Evolutionary conservation across 768 basidiomycete genomes (phyloP).

Genomic region (Artomyces pyxidatus): DNA sequence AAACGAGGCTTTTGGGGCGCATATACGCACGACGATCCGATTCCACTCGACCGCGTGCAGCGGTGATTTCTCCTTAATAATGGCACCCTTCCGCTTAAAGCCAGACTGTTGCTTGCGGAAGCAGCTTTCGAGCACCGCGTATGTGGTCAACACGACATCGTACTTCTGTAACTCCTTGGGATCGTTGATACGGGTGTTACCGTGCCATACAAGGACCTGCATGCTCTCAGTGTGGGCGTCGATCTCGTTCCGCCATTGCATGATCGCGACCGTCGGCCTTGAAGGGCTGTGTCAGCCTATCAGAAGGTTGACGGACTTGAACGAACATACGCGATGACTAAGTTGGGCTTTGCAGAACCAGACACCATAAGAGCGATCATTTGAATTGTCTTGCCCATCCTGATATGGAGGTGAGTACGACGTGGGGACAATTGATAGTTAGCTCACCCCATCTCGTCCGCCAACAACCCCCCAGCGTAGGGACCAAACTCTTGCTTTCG

Average conservation of each 20-base stretch:
- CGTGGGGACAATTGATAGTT: no score
- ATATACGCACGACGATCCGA: constrained; percentile 55
- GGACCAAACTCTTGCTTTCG: constrained; percentile 78
- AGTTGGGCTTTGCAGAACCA: constrained; percentile 70
- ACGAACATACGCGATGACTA: constrained; percentile 84
- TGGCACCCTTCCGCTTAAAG: constrained; percentile 76
- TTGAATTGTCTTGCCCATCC: constrained; percentile 96
- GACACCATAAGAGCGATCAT: constrained; percentile 85
- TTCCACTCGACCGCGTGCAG: constrained; percentile 84
- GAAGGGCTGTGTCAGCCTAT: no score
- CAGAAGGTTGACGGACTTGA: no score
- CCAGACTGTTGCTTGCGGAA: constrained; percentile 92
- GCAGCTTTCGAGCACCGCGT: constrained; percentile 82
- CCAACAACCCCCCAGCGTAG: constrained; percentile 90
- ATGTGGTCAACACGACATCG: constrained; percentile 86
- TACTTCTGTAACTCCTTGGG: constrained; percentile 65
- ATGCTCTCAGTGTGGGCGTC: constrained; percentile 75
- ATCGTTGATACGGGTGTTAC: constrained; percentile 60
- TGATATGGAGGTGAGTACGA: no score
- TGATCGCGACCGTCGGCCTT: constrained; percentile 46
- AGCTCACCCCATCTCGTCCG: constrained; percentile 90
- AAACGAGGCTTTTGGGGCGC: no score
- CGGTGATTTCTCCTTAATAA: constrained; percentile 84
- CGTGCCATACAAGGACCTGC: constrained; percentile 92
- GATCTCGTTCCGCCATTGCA: constrained; percentile 94